A percentile compares a stretch with the other conserved stretches of the same genome.
Evolutionary conservation across 352 stramenopile genomes (phyloP).

Genomic region (Saprolegnia diclina): DNA sequence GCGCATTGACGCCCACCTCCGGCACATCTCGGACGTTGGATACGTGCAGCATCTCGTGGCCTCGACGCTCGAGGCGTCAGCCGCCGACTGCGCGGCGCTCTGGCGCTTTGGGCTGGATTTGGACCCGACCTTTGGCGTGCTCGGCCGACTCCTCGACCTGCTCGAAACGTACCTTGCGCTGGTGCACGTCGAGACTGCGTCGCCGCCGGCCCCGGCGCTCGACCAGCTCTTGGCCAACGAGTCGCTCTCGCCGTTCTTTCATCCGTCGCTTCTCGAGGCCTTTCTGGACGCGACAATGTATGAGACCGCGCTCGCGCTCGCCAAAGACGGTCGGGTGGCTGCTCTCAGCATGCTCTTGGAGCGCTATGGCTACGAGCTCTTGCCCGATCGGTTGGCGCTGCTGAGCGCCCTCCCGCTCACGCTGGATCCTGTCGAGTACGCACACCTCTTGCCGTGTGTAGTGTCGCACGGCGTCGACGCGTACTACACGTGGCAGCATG

Average conservation of each 20-base stretch:
- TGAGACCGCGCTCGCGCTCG: slow-evolving; percentile 5
- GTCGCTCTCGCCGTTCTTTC: background rate
- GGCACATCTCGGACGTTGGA: background rate
- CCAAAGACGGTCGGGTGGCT: background rate
- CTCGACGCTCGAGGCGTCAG: background rate
- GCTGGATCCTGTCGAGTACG: background rate
- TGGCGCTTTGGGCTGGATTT: slow-evolving; percentile 16
- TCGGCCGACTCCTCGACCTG: slow-evolving; percentile 3
- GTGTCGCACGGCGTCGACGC: background rate
- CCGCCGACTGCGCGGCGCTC: background rate
- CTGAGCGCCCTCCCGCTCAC: background rate
- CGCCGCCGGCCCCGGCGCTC: background rate
- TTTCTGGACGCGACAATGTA: slow-evolving; percentile 4
- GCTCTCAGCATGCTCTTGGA: background rate
- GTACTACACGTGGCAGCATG: slow-evolving; percentile 3
- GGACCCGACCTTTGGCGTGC: background rate
- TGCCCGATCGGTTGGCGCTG: background rate
- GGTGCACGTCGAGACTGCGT: background rate
- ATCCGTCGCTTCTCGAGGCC: background rate
- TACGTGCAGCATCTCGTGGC: background rate
- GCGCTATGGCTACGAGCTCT: background rate
- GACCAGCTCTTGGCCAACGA: background rate
- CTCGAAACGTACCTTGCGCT: slow-evolving; percentile 20
- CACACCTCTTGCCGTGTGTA: slow-evolving; percentile 6
- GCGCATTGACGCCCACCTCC: background rate